Conservation (phyloP, 2,329 filamentous ascomycete species). For the Nothomitra cinnamomea region DNA sequence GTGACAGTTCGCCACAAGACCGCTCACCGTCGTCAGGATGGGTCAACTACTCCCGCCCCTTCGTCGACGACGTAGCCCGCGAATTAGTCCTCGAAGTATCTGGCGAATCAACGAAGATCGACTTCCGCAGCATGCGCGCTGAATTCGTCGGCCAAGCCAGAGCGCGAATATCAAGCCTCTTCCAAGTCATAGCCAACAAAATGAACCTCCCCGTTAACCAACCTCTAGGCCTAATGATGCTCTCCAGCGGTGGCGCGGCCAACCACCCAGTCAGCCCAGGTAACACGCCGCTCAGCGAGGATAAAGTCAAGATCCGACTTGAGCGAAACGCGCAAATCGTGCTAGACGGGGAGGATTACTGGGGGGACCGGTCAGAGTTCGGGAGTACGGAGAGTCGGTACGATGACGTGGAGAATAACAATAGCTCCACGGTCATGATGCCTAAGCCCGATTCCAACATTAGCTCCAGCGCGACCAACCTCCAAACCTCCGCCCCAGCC, state of each 20-base stretch:
- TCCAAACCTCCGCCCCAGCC: not conserved
- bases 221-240: slow-evolving; percentile 50
- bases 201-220: slow-evolving; percentile 45
- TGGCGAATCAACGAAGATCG: slow-evolving; percentile 44
- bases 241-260: slow-evolving; percentile 35
- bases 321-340: slow-evolving; percentile 40
- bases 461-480: slow-evolving; percentile 8
- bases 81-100: slow-evolving; percentile 69
- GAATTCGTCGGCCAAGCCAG: slow-evolving; percentile 60
- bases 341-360: slow-evolving; percentile 28
- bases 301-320: slow-evolving; percentile 48
- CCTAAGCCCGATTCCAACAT: slow-evolving; percentile 9
- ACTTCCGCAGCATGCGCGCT: slow-evolving; percentile 37
- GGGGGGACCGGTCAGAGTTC: not conserved
- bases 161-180: slow-evolving; percentile 51
- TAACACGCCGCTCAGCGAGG: slow-evolving; percentile 51
- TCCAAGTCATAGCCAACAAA: slow-evolving; percentile 69
- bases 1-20: slow-evolving; percentile 24
- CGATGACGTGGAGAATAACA: slow-evolving; percentile 6
- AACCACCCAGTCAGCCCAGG: slow-evolving; percentile 48
- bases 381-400: slow-evolving; percentile 27
- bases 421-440: too few relatives aligned
- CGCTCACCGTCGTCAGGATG: slow-evolving; percentile 27
- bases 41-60: slow-evolving; percentile 71
- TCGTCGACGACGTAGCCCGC: slow-evolving; percentile 55